These are phyloP conservation scores for Leptographium procerum DNA, from an alignment of 2,329 filamentous ascomycete genomes.

Conservation along the genomic window DNA sequence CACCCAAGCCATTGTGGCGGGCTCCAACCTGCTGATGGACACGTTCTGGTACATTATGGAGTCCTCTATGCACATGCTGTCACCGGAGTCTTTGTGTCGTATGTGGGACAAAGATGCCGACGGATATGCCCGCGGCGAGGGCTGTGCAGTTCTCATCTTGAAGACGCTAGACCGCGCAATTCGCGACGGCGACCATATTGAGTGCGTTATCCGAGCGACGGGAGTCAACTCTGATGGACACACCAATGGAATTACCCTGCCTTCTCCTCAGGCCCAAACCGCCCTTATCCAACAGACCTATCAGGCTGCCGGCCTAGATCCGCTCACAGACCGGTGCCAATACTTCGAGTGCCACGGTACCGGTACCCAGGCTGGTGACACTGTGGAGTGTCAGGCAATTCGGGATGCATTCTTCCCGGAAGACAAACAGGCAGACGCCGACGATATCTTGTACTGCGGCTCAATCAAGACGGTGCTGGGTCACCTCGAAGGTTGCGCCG, in stretches of 20 bases:
- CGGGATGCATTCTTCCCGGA: conserved; percentile 15
- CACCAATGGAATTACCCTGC: conserved; percentile 23
- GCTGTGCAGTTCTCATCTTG: conserved; percentile 24
- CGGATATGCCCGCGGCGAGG: conserved; percentile 34
- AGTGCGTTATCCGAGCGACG: conserved; percentile 19
- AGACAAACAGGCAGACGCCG: not conserved
- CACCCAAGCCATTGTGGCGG: not conserved
- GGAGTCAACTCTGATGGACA: conserved; percentile 25
- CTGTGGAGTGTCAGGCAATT: conserved; percentile 28
- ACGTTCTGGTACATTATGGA: conserved; percentile 11
- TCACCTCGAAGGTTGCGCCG: conserved; percentile 12
- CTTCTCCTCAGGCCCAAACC: conserved; percentile 25
- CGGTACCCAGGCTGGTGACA: conserved; percentile 30
- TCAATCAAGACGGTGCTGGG: conserved; percentile 20
- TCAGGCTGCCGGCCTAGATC: conserved; percentile 24
- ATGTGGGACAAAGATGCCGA: conserved; percentile 27
- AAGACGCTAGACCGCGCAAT: conserved; percentile 26
- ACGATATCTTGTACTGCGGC: conserved; percentile 15
- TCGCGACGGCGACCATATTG: conserved; percentile 24
- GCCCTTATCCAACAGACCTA: conserved; percentile 28
- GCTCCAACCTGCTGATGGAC: conserved; percentile 6
- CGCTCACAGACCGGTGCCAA: conserved; percentile 16
- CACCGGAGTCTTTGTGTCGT: conserved; percentile 8
- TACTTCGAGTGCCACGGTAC: conserved; percentile 23
- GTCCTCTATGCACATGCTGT: conserved; percentile 11